These are phyloP conservation scores for Exophiala dermatitidis DNA, from an alignment of 2,329 filamentous ascomycete genomes.

Conservation along the genomic window DNA sequence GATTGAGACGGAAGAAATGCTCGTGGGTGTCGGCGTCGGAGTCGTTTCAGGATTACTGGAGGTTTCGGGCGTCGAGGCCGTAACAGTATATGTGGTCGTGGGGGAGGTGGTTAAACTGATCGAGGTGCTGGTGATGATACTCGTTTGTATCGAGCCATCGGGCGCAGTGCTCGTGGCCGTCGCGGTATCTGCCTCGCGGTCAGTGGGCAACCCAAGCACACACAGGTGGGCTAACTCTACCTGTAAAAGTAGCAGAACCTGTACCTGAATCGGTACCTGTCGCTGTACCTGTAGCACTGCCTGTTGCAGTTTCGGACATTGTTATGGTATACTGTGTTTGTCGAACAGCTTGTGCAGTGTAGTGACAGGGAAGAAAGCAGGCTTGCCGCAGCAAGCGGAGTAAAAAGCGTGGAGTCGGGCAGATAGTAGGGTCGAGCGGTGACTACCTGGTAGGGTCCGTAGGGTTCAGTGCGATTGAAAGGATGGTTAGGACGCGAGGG, in stretches of 20 bases:
- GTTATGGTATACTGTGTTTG: background rate
- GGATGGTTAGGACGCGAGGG: background rate
- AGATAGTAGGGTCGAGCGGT: background rate
- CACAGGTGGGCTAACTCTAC: background rate
- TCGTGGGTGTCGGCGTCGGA: conserved; percentile 26
- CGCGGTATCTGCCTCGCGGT: background rate
- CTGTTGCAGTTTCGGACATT: background rate
- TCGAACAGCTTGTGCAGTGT: background rate
- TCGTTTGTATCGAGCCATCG: conserved; percentile 18
- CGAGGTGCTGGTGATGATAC: conserved; percentile 28
- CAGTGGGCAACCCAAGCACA: background rate
- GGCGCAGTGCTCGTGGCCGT: conserved; percentile 4
- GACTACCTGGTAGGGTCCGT: background rate
- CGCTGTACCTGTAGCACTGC: background rate
- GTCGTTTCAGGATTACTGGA: conserved; percentile 4
- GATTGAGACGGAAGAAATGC: conserved; percentile 24
- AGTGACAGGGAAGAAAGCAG: background rate
- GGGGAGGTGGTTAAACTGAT: conserved; percentile 18
- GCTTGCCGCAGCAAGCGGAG: conserved; percentile 7
- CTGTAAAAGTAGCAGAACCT: background rate
- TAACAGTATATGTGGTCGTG: conserved; percentile 23
- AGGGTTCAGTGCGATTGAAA: background rate
- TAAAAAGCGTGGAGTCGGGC: background rate
- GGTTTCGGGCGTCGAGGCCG: conserved; percentile 8
- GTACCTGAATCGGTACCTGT: background rate